Conservation (phyloP, 176 grass and related monocot species). For the Sorghum bicolor region DNA sequence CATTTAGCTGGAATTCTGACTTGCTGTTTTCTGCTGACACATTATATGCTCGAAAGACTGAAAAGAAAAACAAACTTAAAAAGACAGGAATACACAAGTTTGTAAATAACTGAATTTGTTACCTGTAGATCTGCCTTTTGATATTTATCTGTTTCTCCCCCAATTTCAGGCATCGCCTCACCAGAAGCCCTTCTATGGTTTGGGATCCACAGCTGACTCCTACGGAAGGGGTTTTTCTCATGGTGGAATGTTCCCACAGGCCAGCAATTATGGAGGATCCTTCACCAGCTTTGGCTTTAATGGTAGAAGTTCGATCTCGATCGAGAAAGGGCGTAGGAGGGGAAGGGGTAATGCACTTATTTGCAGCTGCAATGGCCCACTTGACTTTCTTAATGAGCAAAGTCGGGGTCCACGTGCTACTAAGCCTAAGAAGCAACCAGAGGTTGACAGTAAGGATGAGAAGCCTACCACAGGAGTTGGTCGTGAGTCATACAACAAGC, state of each 20-base stretch:
- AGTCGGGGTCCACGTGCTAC: constrained; percentile 84
- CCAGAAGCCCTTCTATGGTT: constrained; percentile 74
- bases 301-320: constrained; percentile 42
- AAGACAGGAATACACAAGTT: background rate
- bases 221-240: constrained; percentile 57
- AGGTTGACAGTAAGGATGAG: constrained; percentile 45
- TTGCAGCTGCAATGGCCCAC: constrained; percentile 68
- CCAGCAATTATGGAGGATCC: constrained; percentile 51
- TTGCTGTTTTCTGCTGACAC: background rate
- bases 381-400: constrained; percentile 90
- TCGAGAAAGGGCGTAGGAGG: constrained; percentile 63
- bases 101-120: background rate
- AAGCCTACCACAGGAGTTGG: constrained; percentile 47
- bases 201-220: constrained; percentile 59
- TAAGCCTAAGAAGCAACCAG: constrained; percentile 61
- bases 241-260: constrained; percentile 48
- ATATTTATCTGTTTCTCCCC: background rate
- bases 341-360: constrained; percentile 64
- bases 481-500: constrained; percentile 55
- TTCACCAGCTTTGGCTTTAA: constrained; percentile 56
- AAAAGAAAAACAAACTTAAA: background rate
- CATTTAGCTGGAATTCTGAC: constrained; percentile 5
- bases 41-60: background rate
- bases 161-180: constrained; percentile 44
- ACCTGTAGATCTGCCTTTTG: constrained; percentile 9